Conservation (phyloP, 208 protist genomes). For the Strigomonas culicis region DNA sequence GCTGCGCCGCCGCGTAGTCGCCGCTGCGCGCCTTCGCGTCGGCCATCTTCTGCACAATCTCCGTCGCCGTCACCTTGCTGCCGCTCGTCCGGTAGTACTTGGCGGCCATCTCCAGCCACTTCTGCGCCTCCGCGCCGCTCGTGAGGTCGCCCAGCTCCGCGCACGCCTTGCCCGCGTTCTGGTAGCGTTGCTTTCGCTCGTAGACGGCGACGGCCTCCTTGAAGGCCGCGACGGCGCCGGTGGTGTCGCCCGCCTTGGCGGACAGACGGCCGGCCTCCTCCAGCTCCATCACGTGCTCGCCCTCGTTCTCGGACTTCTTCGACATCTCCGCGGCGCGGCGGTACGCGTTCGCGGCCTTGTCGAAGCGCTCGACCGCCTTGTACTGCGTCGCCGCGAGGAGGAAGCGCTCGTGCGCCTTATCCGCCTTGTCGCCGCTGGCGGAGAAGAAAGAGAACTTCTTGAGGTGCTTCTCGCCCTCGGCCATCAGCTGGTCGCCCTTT, state of each 20-base stretch:
- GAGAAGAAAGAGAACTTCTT: slow-evolving; percentile 71
- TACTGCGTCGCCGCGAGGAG: slow-evolving; percentile 78
- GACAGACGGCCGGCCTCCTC: slow-evolving; percentile 64
- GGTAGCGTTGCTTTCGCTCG: slow-evolving; percentile 53
- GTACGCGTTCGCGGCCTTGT: slow-evolving; percentile 68
- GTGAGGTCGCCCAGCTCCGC: slow-evolving; percentile 57
- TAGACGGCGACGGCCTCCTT: slow-evolving; percentile 52
- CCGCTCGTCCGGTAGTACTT: slow-evolving; percentile 67
- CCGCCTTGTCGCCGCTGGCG: slow-evolving; percentile 47
- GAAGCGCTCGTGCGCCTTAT: slow-evolving; percentile 76
- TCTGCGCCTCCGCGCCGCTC: slow-evolving; percentile 43
- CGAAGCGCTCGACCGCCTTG: slow-evolving; percentile 67
- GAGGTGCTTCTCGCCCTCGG: slow-evolving; percentile 62
- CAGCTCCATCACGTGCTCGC: slow-evolving; percentile 51
- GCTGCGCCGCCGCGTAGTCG: slow-evolving; percentile 56
- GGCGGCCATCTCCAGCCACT: slow-evolving; percentile 63
- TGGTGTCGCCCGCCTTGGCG: slow-evolving; percentile 44
- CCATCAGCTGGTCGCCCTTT: slow-evolving; percentile 67
- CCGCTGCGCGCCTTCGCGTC: slow-evolving; percentile 58
- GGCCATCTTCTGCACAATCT: slow-evolving; percentile 71
- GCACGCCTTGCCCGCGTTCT: slow-evolving; percentile 73
- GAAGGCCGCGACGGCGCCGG: slow-evolving; percentile 30
- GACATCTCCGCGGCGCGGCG: slow-evolving; percentile 70
- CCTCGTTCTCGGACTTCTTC: slow-evolving; percentile 56
- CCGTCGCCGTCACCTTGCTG: slow-evolving; percentile 59